Evolutionary conservation across 257 asterid species (phyloP).

Genomic region (Scutellaria galericulata): DNA sequence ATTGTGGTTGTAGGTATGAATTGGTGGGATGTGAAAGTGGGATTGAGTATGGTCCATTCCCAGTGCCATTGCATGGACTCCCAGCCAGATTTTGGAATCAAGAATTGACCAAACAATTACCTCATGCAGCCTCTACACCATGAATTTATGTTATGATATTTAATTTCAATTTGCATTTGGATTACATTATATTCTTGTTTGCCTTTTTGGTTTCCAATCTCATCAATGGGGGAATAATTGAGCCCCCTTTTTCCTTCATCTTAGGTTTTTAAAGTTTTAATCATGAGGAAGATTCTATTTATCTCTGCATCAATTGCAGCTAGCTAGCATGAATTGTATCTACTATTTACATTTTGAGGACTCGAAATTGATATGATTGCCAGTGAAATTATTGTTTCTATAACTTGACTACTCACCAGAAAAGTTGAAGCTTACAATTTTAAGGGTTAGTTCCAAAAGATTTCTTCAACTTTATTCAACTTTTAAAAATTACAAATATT

Average conservation of each 20-base stretch:
- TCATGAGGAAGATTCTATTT: conserved; percentile 20
- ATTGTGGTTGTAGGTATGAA: conserved; percentile 69
- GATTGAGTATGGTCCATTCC: conserved; percentile 78
- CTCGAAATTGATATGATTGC: neutral
- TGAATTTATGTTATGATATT: conserved; percentile 26
- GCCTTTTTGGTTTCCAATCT: conserved; percentile 16
- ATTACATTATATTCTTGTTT: conserved; percentile 9
- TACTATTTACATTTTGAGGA: conserved; percentile 16
- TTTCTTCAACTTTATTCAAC: too few relatives aligned
- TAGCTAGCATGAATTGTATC: conserved; percentile 36
- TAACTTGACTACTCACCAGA: too few relatives aligned
- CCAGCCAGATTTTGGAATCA: conserved; percentile 67
- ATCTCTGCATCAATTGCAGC: conserved; percentile 46
- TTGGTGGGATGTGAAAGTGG: conserved; percentile 65
- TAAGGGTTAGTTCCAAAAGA: too few relatives aligned
- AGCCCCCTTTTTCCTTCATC: conserved; percentile 25
- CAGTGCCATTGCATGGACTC: conserved; percentile 79
- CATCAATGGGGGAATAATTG: neutral
- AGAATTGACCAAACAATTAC: conserved; percentile 32
- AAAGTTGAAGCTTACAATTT: too few relatives aligned
- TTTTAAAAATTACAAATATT: too few relatives aligned
- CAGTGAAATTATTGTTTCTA: too few relatives aligned
- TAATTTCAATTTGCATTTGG: neutral
- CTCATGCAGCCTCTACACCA: neutral
- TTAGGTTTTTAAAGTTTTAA: conserved; percentile 34